Evolutionary conservation across 805 yeast species (phyloP), one percentile per base, ranked within the genome.

Genomic region (Saccharomycopsis sp.): DNA sequence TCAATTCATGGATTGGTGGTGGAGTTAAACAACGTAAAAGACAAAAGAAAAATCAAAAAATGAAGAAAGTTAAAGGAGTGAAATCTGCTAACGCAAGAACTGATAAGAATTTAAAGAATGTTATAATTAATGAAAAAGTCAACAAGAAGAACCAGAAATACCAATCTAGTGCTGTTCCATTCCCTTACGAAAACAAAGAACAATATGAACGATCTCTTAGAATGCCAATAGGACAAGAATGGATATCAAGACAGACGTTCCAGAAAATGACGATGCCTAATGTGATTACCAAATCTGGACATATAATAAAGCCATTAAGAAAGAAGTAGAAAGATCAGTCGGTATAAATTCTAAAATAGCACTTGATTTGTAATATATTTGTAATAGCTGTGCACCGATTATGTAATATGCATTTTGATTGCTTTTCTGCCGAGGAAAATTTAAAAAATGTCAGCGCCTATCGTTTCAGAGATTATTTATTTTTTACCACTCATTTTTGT

Each of bases 1-100:
- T 97, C 97, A 97, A 97, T 39, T 85, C 83, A 36, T 93, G 98
- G 98, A 84, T 90, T 8, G 96, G 96, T 31, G 77, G 74, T 7
- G 71, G 72, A 17, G 59, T 65, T 8, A 63, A 59, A 51, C 63
- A 56, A 47, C 59, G 53, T 14, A 67, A 46, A 22, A 41, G 37
- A 13, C 59, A 66, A 60, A 49, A 72, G 58, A 78, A 75, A 59
- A 74, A 77, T 59, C 82, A 79, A 59, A 70, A 83, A 45, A 70
- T 81, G 28, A 77, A 83, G 55, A 85, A 77, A 53, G 68, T 85
- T 22, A 77, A 81, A 56, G 97, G 98, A 39, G 79, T 88, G 40
- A 81, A 76, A 31, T 71, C 73, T 27, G 71, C 73, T 50, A 79
- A 83, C 54, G 77, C 80, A 59, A 79, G 98, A 62, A 74, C 71